A percentile compares a stretch with the other conserved stretches of the same genome.
Conservation (phyloP, 306 rosid species). For the Quercus parvula region DNA sequence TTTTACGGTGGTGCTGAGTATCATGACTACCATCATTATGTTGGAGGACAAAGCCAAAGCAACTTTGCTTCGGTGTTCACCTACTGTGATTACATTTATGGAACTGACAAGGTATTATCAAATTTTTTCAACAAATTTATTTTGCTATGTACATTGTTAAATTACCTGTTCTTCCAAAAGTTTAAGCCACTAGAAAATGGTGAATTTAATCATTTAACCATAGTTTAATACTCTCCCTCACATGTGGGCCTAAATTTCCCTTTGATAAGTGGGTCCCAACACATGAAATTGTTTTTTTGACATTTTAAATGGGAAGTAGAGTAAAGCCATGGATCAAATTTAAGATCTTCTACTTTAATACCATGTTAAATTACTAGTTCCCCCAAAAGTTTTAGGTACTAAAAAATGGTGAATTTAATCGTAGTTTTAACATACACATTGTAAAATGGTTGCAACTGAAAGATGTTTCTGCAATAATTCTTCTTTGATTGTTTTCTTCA, state of each 20-base stretch:
- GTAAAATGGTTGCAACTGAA: constrained; percentile 13
- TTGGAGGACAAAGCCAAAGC: constrained; percentile 95
- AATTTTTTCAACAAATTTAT: constrained; percentile 9
- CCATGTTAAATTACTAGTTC: too few relatives aligned
- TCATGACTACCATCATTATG: constrained; percentile 97
- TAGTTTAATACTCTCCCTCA: too few relatives aligned
- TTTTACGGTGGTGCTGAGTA: constrained; percentile 94
- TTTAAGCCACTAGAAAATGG: too few relatives aligned
- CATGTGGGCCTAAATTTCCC: too few relatives aligned
- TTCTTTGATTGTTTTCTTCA: constrained; percentile 40
- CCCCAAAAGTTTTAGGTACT: too few relatives aligned
- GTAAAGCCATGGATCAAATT: too few relatives aligned
- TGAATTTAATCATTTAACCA: too few relatives aligned
- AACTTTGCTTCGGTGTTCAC: constrained; percentile 96
- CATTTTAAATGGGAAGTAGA: too few relatives aligned
- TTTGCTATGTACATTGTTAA: constrained; percentile 3
- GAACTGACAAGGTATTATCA: constrained; percentile 86
- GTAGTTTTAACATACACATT: background rate
- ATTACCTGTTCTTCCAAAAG: too few relatives aligned
- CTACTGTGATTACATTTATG: constrained; percentile 92
- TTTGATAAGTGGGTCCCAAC: too few relatives aligned
- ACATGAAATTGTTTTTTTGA: too few relatives aligned
- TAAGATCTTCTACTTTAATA: accelerated
- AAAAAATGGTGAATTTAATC: background rate
- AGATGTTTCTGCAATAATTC: constrained; percentile 23